These are phyloP conservation scores for Rhododendron kiyosumense DNA, from an alignment of 148 eudicot species.

Conservation along the genomic window DNA sequence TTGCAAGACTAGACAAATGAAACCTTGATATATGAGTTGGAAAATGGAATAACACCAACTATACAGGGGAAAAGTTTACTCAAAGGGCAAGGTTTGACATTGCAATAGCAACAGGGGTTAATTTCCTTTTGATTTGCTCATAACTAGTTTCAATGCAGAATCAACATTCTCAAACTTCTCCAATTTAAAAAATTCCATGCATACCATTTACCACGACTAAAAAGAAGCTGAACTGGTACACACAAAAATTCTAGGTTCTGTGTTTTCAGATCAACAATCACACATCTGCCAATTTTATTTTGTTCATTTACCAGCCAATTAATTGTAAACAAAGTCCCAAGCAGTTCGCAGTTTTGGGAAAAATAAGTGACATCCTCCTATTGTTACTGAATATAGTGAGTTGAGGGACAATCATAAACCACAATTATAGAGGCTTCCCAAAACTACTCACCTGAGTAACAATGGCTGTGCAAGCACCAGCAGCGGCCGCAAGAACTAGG, in stretches of 20 bases:
- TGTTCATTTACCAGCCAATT: neutral
- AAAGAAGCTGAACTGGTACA: neutral
- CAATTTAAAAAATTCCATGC: neutral
- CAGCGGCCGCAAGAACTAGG: slow-evolving; percentile 51
- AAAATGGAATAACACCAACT: neutral
- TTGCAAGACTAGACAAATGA: neutral
- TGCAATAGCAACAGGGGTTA: neutral
- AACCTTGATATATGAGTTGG: neutral
- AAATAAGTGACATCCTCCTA: neutral
- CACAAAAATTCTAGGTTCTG: neutral
- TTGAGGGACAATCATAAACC: neutral
- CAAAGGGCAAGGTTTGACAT: neutral
- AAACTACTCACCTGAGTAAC: slow-evolving; percentile 36
- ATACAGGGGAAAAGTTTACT: neutral
- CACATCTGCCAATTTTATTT: neutral
- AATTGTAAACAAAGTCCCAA: neutral
- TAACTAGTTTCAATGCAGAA: neutral
- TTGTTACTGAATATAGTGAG: neutral
- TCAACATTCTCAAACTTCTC: neutral
- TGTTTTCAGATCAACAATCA: neutral
- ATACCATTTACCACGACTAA: neutral
- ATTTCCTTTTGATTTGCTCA: neutral
- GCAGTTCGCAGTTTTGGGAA: neutral
- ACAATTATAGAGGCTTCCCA: neutral
- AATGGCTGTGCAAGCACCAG: slow-evolving; percentile 51